Conservation (phyloP, 371 early-diverging fungal species). For the Lichtheimia corymbifera region DNA sequence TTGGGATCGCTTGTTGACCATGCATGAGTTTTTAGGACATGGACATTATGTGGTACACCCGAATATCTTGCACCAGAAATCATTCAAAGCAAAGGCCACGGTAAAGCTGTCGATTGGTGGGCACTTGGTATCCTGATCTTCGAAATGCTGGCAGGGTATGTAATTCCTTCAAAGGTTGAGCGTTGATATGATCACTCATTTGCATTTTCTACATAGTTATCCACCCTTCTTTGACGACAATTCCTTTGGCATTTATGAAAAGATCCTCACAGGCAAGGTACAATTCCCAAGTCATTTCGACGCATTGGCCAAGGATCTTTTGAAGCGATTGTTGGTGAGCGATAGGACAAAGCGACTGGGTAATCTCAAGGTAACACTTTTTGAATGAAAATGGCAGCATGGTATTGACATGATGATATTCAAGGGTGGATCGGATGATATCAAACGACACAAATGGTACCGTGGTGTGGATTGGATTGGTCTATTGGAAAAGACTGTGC, state of each 20-base stretch:
- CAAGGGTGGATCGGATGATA: slow-evolving; percentile 49
- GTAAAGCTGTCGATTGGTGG: slow-evolving; percentile 98
- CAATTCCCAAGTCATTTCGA: slow-evolving; percentile 80
- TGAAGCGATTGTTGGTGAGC: slow-evolving; percentile 71
- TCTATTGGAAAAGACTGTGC: slow-evolving; percentile 64
- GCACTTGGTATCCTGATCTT: slow-evolving; percentile 97
- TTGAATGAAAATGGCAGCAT: not conserved
- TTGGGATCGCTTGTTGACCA: not conserved
- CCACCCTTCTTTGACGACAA: slow-evolving; percentile 98
- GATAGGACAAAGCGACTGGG: slow-evolving; percentile 80
- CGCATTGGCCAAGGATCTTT: slow-evolving; percentile 69
- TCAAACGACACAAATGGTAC: slow-evolving; percentile 90
- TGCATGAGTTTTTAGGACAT: slow-evolving; percentile 52
- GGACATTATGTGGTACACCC: slow-evolving; percentile 98
- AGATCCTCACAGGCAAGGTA: slow-evolving; percentile 74
- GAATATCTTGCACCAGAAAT: slow-evolving; percentile 99
- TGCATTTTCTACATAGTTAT: slow-evolving; percentile 21
- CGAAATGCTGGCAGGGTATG: slow-evolving; percentile 88
- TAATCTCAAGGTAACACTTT: slow-evolving; percentile 43
- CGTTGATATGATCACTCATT: too few relatives aligned
- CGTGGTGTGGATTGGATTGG: slow-evolving; percentile 82
- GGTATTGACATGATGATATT: not conserved
- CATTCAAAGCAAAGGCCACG: slow-evolving; percentile 96
- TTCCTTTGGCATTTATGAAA: slow-evolving; percentile 84
- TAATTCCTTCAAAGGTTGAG: not conserved